Conservation (phyloP, 1,284 basidiomycete genomes). For the Apiotrichum brassicae region DNA sequence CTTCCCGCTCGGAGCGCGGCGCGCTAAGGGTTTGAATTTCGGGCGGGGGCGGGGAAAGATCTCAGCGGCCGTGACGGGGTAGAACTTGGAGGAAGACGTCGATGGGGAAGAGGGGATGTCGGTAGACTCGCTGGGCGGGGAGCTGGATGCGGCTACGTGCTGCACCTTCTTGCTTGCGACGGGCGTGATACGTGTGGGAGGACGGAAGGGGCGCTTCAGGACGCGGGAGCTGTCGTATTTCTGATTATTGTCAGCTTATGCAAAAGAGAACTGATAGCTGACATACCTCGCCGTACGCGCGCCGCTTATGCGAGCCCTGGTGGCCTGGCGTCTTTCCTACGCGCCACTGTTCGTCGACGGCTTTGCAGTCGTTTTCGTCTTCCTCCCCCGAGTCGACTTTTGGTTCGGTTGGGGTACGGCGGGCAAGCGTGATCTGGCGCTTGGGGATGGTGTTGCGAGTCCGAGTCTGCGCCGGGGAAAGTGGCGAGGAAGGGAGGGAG, state of each 20-base stretch:
- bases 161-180: background rate
- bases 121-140: background rate
- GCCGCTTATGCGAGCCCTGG: slow-evolving; percentile 26
- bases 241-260: background rate
- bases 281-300: background rate
- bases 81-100: background rate
- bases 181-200: slow-evolving; percentile 14
- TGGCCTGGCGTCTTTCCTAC: slow-evolving; percentile 33
- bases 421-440: background rate
- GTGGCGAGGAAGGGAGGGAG: too few species aligned
- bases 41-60: background rate
- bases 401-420: too few species aligned
- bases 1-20: background rate
- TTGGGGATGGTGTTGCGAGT: background rate
- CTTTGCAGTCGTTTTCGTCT: background rate
- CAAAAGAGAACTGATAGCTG: too few species aligned
- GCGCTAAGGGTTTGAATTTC: background rate
- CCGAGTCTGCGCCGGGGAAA: too few species aligned
- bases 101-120: background rate
- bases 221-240: slow-evolving; percentile 19
- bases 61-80: background rate
- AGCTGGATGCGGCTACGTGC: background rate
- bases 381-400: background rate
- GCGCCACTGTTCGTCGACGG: slow-evolving; percentile 31
- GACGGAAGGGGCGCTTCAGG: slow-evolving; percentile 37